Conservation (phyloP, 805 yeast genomes). For the Nakazawaea sp. region DNA sequence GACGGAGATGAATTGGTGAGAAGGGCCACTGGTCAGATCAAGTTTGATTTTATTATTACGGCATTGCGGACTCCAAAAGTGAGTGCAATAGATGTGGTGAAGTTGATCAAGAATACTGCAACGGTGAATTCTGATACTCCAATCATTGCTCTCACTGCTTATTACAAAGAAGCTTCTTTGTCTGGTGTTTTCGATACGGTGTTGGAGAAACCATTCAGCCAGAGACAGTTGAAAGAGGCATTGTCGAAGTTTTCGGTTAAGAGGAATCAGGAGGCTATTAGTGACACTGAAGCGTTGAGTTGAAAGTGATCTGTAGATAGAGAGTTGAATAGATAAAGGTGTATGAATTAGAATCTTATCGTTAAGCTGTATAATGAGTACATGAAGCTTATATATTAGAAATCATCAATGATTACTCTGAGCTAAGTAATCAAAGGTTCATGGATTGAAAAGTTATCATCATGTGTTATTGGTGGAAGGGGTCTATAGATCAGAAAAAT, state of each 20-base stretch:
- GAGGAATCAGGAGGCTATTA: constrained; percentile 8
- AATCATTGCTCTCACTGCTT: constrained; percentile 67
- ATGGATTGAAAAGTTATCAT: too few relatives aligned
- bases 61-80: constrained; percentile 64
- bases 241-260: constrained; percentile 19
- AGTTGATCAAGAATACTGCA: constrained; percentile 66
- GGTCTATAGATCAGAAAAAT: not conserved
- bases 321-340: too few relatives aligned
- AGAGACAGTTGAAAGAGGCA: constrained; percentile 23
- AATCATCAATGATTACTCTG: too few relatives aligned
- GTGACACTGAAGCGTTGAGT: constrained; percentile 8
- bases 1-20: constrained; percentile 81
- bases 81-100: constrained; percentile 70
- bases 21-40: constrained; percentile 74
- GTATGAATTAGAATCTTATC: too few relatives aligned
- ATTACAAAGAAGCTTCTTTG: constrained; percentile 56
- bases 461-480: not conserved
- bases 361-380: too few relatives aligned
- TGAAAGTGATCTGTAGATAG: too few relatives aligned
- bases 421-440: too few relatives aligned
- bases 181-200: constrained; percentile 57
- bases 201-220: constrained; percentile 62
- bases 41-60: constrained; percentile 77
- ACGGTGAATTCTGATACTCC: constrained; percentile 77
- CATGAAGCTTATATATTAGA: too few relatives aligned